Percentiles rank a stretch among this genome's conserved stretches.
Conservation (phyloP, 345 rosid genomes). For the Eutrema heterophyllum region DNA sequence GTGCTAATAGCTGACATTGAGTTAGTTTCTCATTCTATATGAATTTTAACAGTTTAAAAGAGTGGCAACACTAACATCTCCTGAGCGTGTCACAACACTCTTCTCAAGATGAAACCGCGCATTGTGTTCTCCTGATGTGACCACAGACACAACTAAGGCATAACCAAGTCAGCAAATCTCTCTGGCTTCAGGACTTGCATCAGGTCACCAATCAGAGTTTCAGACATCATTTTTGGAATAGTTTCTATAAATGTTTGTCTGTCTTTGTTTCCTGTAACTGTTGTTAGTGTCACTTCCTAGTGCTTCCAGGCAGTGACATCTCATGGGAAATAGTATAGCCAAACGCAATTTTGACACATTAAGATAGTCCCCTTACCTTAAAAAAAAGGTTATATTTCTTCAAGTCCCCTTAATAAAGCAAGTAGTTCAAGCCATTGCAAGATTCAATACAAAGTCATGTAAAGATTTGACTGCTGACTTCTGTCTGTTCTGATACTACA, state of each 20-base stretch:
- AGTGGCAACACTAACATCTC: constrained; percentile 55
- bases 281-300: too few relatives aligned
- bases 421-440: not conserved
- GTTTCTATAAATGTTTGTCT: not conserved
- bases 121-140: not conserved
- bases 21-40: not conserved
- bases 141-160: too few relatives aligned
- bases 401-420: not conserved
- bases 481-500: not conserved
- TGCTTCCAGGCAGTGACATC: not conserved
- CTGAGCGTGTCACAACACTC: not conserved
- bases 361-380: not conserved
- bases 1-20: constrained; percentile 23
- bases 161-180: constrained; percentile 14
- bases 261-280: too few relatives aligned
- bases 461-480: not conserved
- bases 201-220: not conserved
- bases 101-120: constrained; percentile 41
- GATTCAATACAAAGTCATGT: not conserved
- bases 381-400: not conserved
- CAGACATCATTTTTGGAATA: constrained; percentile 7
- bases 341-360: not conserved
- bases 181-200: not conserved
- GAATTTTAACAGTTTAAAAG: constrained; percentile 56
- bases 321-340: not conserved